Base-by-base conservation (phyloP, 495 filamentous ascomycete species). In the Neurospora sp. region DNA sequence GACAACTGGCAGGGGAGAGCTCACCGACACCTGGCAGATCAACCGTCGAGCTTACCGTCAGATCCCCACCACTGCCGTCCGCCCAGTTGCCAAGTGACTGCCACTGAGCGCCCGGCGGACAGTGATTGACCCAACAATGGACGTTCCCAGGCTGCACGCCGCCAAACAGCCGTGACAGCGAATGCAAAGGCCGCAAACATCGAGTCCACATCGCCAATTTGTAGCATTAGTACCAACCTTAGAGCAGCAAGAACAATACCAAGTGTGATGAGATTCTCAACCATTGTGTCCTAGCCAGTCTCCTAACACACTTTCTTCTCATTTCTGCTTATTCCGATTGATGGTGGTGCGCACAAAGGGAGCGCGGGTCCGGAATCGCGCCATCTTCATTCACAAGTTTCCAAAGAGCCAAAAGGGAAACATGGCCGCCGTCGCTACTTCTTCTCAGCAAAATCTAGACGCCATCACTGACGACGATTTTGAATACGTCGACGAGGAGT, bases 401-500 rank as follows among this genome's bases (percentile, higher is more conserved):
- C 72, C 69, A 45, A 68, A 38, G 18, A 31, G 16, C 27, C 38
- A 40, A 42, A 44, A 12, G 38, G 45, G 12, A 27, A 59, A 53
- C 37, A 73, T 72, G 40, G 48, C 70, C 16, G 31, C 68, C 35
- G 61, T 22, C 27, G 16, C 27, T n/a, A 16, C 70, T 71, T 37
- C 31, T 37, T 39, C 35, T 31, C 41, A 39, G 70, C 40, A 65
- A 59, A 59, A 48, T 5, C 53, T 65, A 3, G 53, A 22, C n/a
- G 68, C 40, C 69, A 44, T 71, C 37, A 72, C 70, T 12, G 59
- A 69, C 70, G 48, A 71, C 61, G 71, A 75, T 7, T 65, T 65
- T 68, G 76, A 77, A 22, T 20, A 31, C 69, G 74, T 73, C 18
- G 76, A 80, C 44, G 77, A 76, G 37, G 79, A 81, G 44, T 70